Base-by-base conservation (phyloP, 192 early-diverging fungal genomes). In the Entomortierella parvispora region DNA sequence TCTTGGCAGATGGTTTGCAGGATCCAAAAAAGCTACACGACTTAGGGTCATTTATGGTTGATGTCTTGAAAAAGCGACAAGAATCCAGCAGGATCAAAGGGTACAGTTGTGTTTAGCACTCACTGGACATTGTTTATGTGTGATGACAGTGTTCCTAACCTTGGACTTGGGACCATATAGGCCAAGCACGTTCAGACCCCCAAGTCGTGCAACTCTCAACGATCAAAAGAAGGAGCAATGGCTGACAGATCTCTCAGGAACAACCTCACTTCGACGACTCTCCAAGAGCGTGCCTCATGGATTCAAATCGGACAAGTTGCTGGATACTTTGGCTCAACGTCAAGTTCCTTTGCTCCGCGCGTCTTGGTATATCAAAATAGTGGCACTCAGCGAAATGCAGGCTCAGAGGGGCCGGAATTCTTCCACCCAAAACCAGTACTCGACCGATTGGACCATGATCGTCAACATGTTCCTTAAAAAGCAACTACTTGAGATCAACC, bases 341-440 rank as follows among this genome's bases (percentile, higher is more conserved):
- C 70, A 76, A 31, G 89, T 93, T 15, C 88, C 92, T 0, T 66
- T 90, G 45, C 67, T 83, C 23, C 80, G 91, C 14, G 89, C 92
- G 0, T 67, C 90, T 9, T 93, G 92, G 92, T 89, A 86, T 37
- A 90, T 92, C 26, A 87, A 90, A 43, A 81, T 91, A 26, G 83
- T 88, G 12, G 90, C 90, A 8, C 65, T 90, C 26, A 85, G 85
- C 26, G 89, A 89, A 69, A 88, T 91, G 84, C 69, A 70, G 18
- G 58, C 75, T 18, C 66, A 53, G 15, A 48, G 74, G 32, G 67
- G 55, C 45, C 50, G 74, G 20, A 47, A 65, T 1, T 54, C 65
- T 14, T 42, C 46, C 2, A 45, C 74, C 0, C 68, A 70, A 28
- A 18, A 72, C 18, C 58, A 71, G 49, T 71, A 80, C 29, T 71